A percentile compares a stretch with the other conserved stretches of the same genome.
Conservation (phyloP, 208 protist genomes). For the Tritrichomonas foetus region DNA sequence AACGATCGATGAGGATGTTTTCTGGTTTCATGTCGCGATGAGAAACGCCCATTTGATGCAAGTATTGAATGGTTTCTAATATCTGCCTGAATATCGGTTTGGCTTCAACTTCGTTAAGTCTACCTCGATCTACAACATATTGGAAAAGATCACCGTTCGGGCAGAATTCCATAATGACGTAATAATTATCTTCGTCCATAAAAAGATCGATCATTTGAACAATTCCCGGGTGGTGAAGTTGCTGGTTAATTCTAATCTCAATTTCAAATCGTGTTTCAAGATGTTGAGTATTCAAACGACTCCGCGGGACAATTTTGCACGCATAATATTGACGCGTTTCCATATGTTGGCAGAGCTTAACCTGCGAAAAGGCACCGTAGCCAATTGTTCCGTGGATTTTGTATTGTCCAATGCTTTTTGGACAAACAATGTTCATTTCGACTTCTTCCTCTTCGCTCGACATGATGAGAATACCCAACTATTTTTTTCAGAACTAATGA, state of each 20-base stretch:
- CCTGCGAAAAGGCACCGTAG: not conserved
- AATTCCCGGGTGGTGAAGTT: conserved; percentile 6
- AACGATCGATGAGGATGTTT: not conserved
- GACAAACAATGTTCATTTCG: too few relatives aligned
- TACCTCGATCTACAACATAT: not conserved
- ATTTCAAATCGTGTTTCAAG: not conserved
- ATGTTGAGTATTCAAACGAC: not conserved
- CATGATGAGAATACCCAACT: too few relatives aligned
- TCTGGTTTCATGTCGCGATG: conserved; percentile 29
- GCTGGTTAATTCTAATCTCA: too few relatives aligned
- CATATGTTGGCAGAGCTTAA: not conserved
- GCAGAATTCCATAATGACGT: too few relatives aligned
- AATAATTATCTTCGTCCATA: not conserved
- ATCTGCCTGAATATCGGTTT: not conserved
- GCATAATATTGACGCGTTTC: not conserved
- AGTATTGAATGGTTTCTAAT: not conserved
- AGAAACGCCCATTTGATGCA: not conserved
- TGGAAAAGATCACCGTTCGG: too few relatives aligned
- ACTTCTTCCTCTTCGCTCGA: too few relatives aligned
- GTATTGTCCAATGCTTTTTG: not conserved
- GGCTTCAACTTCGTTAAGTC: not conserved
- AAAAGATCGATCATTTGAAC: not conserved
- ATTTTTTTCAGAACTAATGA: too few relatives aligned
- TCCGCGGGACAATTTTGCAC: not conserved
- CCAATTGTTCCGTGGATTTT: not conserved